These are phyloP conservation scores for Lentinula raphanica DNA, from an alignment of 768 basidiomycete species.

Conservation along the genomic window DNA sequence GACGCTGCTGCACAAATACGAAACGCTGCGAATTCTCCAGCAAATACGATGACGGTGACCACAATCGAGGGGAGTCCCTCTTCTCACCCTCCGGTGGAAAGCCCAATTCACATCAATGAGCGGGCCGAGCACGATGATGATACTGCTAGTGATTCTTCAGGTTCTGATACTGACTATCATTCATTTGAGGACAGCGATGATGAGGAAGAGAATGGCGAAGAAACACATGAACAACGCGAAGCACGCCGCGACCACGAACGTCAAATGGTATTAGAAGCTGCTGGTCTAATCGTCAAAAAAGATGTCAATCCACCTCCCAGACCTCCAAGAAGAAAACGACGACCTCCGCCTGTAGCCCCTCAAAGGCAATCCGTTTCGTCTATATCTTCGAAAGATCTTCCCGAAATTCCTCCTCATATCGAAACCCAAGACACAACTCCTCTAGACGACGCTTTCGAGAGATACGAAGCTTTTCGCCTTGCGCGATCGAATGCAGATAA, in stretches of 20 bases:
- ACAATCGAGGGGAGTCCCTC: not conserved
- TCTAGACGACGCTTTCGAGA: conserved; percentile 82
- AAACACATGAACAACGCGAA: conserved; percentile 46
- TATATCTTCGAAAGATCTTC: conserved; percentile 43
- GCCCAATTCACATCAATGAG: not conserved
- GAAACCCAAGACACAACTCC: conserved; percentile 32
- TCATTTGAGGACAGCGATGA: conserved; percentile 38
- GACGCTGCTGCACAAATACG: not conserved
- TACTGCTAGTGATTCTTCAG: conserved; percentile 25
- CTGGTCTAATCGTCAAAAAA: conserved; percentile 74
- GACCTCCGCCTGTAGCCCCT: conserved; percentile 48
- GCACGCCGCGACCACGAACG: conserved; percentile 66
- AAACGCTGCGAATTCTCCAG: not conserved
- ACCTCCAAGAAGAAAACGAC: conserved; percentile 30
- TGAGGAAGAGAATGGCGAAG: conserved; percentile 27
- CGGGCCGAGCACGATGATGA: conserved; percentile 12
- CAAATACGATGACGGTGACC: not conserved
- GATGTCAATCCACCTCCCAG: conserved; percentile 48
- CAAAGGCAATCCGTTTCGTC: conserved; percentile 24
- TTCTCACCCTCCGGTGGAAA: not conserved
- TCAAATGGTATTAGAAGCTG: conserved; percentile 79
- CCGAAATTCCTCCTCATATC: conserved; percentile 40
- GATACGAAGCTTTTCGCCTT: conserved; percentile 81
- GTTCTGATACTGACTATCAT: conserved; percentile 29
- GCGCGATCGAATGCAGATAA: conserved; percentile 31